Evolutionary conservation across 2,329 filamentous ascomycete genomes (phyloP), one percentile per base, ranked within the genome.

Genomic region (Alternaria sp.): DNA sequence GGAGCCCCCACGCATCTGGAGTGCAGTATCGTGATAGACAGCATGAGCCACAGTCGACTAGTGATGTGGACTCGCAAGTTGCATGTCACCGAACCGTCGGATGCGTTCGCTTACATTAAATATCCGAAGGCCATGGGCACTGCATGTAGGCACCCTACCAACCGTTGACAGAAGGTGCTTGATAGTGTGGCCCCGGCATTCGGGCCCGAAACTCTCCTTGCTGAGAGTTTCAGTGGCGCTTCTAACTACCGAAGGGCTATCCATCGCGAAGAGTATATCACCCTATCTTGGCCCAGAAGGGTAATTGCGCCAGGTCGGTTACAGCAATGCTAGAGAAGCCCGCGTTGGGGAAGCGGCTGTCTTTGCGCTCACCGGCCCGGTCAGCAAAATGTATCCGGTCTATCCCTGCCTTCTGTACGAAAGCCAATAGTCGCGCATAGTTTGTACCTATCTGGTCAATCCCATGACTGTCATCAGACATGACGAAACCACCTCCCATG

Each of bases 381-480:
- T 78, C 74, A 37, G 81, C 74, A 63, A 77, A 82, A 69, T 78
- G 75, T 30, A 96, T 82, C 61, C 88, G 84, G 30, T 81, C 75
- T 25, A 95, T 88, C 5, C 89, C 90, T 12, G 93, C 81, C 63
- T 83, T 85, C 67, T 88, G 85, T 60, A 97, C 82, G 78, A 92
- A 97, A 1, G 87, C 84, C 61, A 96, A 81, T 6, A 92, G 88
- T 44, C 87, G 87, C 49, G 79, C 76, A 82, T 96, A 98, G 77
- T 97, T 95, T 55, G 93, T 90, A n/a, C 90, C 93, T 6, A 99
- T 87, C 77, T 99, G 95, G 3, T 87, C 91, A 62, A 93, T 87
- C 43, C 92, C 92, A 82, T 99, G 96, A 78, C 94, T 97, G 81
- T 99, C 96, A 79, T 99, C 96, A 7, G 93, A 97, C 71, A 99